Evolutionary conservation across 768 basidiomycete species (phyloP), one percentile per base, ranked within the genome.

Genomic region (Stropharia rugosoannulata): DNA sequence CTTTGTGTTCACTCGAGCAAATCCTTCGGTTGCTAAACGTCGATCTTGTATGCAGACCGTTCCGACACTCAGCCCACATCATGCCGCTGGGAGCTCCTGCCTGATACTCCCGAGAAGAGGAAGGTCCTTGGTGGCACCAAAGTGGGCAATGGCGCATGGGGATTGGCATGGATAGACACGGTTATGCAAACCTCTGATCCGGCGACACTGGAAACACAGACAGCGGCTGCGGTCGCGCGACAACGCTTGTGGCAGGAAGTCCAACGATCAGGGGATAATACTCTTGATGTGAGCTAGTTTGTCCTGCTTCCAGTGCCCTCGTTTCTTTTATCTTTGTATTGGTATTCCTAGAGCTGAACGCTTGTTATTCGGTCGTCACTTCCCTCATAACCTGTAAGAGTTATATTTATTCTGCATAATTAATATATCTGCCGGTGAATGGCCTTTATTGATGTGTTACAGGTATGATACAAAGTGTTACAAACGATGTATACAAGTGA

Each of bases 91-190:
- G 86, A 87, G 59, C 70, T 71, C 1, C 51, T 87, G 8, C 79
- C 82, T 7, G 79, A 82, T 57, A 65, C 72, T 0, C 65, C 64
- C 0, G 72, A 70, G 15, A 78, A 78, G 58, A 63, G 59, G 59
- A 74, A 73, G 1, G 70, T 89, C 18, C 72, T 90, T 7, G 90
- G 89, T 0, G 89, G 88, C 2, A 81, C 85, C 0, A 90, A 89
- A 67, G 82, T 81, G 1, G 91, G 93, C 6, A 85, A 87, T 62
- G 84, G 82, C 0, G 90, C 87, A 4, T 93, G 92, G 93, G 89
- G 80, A 0, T 67, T 93, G 48, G 87, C 89, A 4, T 90, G 87
- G 83, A 77, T 92, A 16, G 91, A 92, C 61, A 82, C 80, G 12
- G 44, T 63, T 6, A 60, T 63, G 59, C 57, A 63, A 25, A 60